Conservation (phyloP, 352 stramenopile genomes). For the Halophytophthora polymorphica region DNA sequence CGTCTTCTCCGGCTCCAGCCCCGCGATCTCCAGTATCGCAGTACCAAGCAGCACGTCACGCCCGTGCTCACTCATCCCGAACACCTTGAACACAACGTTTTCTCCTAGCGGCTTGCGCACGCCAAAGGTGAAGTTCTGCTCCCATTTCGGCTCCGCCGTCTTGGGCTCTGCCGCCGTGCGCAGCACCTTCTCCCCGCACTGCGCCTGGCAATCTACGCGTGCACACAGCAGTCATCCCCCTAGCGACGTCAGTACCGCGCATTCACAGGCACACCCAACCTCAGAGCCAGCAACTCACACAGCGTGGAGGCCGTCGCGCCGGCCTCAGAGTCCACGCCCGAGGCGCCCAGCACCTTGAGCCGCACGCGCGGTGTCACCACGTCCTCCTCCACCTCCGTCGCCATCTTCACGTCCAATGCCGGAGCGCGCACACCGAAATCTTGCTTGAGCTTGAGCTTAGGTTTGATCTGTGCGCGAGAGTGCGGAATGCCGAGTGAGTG, state of each 20-base stretch:
- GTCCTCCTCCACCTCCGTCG: slow-evolving; percentile 9
- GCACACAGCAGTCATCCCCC: not conserved
- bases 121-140: slow-evolving; percentile 53
- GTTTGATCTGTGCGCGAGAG: not conserved
- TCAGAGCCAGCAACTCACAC: slow-evolving; percentile 17
- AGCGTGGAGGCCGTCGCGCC: slow-evolving; percentile 19
- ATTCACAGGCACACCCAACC: not conserved
- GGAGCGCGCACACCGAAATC: too few relatives aligned
- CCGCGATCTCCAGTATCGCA: slow-evolving; percentile 27
- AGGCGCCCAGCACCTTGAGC: slow-evolving; percentile 34
- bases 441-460: not conserved
- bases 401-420: not conserved
- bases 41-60: slow-evolving; percentile 44
- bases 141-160: slow-evolving; percentile 49
- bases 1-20: slow-evolving; percentile 33
- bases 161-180: slow-evolving; percentile 41
- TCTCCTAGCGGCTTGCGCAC: slow-evolving; percentile 48
- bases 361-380: slow-evolving; percentile 38
- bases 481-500: not conserved
- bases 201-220: slow-evolving; percentile 49
- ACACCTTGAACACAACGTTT: slow-evolving; percentile 44
- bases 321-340: slow-evolving; percentile 20
- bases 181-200: slow-evolving; percentile 46
- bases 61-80: slow-evolving; percentile 36
- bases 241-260: not conserved